Evolutionary conservation across 352 stramenopile species (phyloP).

Genomic region (Globisporangium abappressorium): DNA sequence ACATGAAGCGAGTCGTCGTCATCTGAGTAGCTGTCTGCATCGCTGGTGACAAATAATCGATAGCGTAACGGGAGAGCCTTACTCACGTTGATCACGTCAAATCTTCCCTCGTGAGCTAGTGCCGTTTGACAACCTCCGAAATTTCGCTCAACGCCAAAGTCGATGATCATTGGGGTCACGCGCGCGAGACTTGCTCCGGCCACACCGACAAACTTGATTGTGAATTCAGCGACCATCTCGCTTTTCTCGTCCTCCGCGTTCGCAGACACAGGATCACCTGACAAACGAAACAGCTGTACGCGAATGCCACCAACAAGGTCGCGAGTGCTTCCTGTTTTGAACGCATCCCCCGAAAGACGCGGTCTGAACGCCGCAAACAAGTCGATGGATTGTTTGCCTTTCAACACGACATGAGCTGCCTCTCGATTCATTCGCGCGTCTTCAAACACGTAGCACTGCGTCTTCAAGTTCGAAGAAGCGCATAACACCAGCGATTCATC

Average conservation of each 20-base stretch:
- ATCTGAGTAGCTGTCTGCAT: conserved; percentile 72
- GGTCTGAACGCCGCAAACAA: conserved; percentile 80
- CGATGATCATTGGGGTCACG: conserved; percentile 58
- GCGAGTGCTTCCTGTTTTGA: conserved; percentile 73
- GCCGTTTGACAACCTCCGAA: conserved; percentile 35
- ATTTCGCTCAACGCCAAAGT: conserved; percentile 82
- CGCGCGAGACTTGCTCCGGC: conserved; percentile 75
- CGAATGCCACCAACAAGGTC: conserved; percentile 86
- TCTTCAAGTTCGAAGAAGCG: conserved; percentile 86
- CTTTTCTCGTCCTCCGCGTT: conserved; percentile 49
- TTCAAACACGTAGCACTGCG: conserved; percentile 88
- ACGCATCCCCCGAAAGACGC: conserved; percentile 71
- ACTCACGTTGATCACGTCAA: conserved; percentile 82
- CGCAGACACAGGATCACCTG: background rate
- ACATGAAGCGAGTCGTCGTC: conserved; percentile 71
- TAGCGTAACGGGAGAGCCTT: conserved; percentile 76
- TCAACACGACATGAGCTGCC: conserved; percentile 67
- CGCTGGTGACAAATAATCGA: conserved; percentile 63
- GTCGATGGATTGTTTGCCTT: conserved; percentile 62
- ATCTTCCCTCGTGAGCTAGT: conserved; percentile 58
- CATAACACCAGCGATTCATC: conserved; percentile 66
- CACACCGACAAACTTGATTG: conserved; percentile 85
- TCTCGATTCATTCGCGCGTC: conserved; percentile 67
- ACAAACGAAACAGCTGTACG: conserved; percentile 71
- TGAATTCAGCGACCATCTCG: conserved; percentile 84